phyloP scores from a whole-genome alignment of 2,329 filamentous ascomycete genomes.

The Alternaria sp. region DNA sequence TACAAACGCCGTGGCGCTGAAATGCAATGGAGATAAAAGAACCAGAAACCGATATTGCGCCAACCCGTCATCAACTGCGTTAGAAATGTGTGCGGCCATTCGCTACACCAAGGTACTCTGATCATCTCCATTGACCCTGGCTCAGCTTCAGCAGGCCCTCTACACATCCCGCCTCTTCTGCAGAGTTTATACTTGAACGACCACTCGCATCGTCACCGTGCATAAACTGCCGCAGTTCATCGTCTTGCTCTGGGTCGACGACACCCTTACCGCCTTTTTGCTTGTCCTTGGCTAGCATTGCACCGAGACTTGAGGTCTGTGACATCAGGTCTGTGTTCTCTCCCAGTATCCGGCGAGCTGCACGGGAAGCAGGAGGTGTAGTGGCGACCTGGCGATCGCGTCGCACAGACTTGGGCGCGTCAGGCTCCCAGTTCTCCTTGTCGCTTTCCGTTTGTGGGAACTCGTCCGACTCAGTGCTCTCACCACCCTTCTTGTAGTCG shows the following conservation, averaged over 20 bases:
- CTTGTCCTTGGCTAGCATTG: conserved; percentile 47
- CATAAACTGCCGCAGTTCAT: conserved; percentile 80
- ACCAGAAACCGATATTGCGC: conserved; percentile 1
- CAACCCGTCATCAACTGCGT: background rate
- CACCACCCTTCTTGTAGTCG: conserved; percentile 28
- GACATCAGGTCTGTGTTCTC: conserved; percentile 57
- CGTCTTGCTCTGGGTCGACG: conserved; percentile 60
- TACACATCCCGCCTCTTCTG: conserved; percentile 82
- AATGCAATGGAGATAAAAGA: conserved; percentile 7
- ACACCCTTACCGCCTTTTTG: conserved; percentile 40
- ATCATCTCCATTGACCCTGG: conserved; percentile 82
- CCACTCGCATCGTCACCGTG: conserved; percentile 65
- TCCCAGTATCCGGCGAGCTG: conserved; percentile 55
- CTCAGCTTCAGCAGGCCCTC: conserved; percentile 88
- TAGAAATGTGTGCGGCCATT: background rate
- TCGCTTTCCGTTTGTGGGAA: conserved; percentile 78
- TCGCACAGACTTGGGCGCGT: conserved; percentile 43
- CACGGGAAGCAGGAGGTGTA: conserved; percentile 45
- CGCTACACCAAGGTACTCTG: background rate
- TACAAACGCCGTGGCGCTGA: conserved; percentile 3
- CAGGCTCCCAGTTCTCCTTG: conserved; percentile 88
- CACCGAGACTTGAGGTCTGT: conserved; percentile 49
- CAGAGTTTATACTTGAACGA: conserved; percentile 62
- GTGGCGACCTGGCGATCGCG: conserved; percentile 30
- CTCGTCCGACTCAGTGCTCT: conserved; percentile 55